Evolutionary conservation across 176 grass and related monocot genomes (phyloP).

Genomic region (Leersia perrieri): DNA sequence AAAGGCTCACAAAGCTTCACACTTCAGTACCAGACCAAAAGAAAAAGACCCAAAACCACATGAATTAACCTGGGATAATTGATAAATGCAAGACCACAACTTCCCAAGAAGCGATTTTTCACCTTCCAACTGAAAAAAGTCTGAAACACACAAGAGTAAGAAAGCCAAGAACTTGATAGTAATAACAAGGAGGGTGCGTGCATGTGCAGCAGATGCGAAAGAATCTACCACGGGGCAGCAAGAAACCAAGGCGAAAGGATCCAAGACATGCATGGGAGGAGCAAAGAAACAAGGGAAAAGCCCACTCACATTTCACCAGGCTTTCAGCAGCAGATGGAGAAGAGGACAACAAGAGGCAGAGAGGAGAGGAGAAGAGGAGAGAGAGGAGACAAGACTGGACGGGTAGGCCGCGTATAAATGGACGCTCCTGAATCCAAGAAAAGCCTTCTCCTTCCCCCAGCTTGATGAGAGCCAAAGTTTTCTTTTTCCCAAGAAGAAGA

Average conservation of each 20-base stretch:
- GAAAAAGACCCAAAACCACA: neutral
- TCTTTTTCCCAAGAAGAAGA: too few species aligned
- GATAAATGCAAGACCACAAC: neutral
- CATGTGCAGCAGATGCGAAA: neutral
- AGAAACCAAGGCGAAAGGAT: conserved; percentile 33
- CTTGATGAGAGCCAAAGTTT: neutral
- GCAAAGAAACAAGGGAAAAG: neutral
- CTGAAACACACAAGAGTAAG: neutral
- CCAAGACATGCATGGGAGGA: conserved; percentile 1
- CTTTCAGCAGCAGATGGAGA: conserved; percentile 19
- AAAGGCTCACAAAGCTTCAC: neutral
- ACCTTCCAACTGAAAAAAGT: neutral
- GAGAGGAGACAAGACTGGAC: conserved; percentile 27
- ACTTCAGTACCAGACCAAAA: neutral
- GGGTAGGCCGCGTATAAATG: conserved; percentile 37
- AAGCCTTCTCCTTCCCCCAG: neutral
- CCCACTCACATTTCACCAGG: conserved; percentile 43
- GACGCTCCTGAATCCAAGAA: conserved; percentile 27
- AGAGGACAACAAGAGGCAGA: neutral
- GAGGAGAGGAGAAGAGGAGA: neutral
- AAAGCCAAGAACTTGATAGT: neutral
- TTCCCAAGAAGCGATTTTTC: neutral
- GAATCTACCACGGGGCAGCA: conserved; percentile 4
- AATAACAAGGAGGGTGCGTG: neutral
- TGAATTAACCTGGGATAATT: neutral